Evolutionary conservation across 768 basidiomycete genomes (phyloP).

Genomic region (Tephrocybe rancida): DNA sequence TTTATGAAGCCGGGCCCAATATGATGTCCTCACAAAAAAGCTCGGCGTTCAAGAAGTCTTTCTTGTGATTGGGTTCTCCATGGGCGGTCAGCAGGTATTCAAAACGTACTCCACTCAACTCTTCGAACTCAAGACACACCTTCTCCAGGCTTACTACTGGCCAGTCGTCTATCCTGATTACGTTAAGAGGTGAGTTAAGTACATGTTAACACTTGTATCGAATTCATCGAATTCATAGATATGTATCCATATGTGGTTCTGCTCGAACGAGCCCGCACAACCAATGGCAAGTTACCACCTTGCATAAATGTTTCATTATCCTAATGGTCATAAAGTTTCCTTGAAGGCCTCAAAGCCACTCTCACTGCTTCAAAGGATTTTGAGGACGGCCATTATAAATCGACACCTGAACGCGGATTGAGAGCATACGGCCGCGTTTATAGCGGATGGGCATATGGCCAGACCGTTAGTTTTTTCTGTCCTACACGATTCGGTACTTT

Average conservation of each 20-base stretch:
- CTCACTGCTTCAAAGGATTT: slow-evolving; percentile 57
- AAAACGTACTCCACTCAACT: background rate
- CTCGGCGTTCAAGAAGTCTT: slow-evolving; percentile 46
- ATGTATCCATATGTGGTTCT: slow-evolving; percentile 52
- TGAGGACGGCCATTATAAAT: slow-evolving; percentile 52
- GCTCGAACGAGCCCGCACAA: slow-evolving; percentile 60
- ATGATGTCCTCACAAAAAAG: slow-evolving; percentile 50
- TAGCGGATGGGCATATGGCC: slow-evolving; percentile 62
- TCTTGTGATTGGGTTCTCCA: slow-evolving; percentile 57
- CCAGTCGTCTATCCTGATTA: slow-evolving; percentile 56
- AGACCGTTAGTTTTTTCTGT: slow-evolving; percentile 38
- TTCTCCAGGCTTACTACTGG: slow-evolving; percentile 54
- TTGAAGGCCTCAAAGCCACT: slow-evolving; percentile 62
- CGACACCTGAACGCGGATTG: slow-evolving; percentile 47
- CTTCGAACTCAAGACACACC: background rate
- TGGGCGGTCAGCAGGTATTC: slow-evolving; percentile 55
- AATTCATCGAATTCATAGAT: slow-evolving; percentile 34
- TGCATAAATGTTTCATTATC: background rate
- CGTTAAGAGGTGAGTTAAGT: slow-evolving; percentile 43
- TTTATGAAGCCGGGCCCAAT: slow-evolving; percentile 50
- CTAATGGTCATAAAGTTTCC: slow-evolving; percentile 37
- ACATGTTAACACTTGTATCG: background rate
- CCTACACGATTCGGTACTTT: background rate
- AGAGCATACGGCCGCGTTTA: slow-evolving; percentile 60
- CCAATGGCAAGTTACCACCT: slow-evolving; percentile 39